Percentiles rank a stretch among this genome's conserved stretches.
These are phyloP conservation scores for Quercus glauca DNA, from an alignment of 306 rosid species.

Conservation along the genomic window DNA sequence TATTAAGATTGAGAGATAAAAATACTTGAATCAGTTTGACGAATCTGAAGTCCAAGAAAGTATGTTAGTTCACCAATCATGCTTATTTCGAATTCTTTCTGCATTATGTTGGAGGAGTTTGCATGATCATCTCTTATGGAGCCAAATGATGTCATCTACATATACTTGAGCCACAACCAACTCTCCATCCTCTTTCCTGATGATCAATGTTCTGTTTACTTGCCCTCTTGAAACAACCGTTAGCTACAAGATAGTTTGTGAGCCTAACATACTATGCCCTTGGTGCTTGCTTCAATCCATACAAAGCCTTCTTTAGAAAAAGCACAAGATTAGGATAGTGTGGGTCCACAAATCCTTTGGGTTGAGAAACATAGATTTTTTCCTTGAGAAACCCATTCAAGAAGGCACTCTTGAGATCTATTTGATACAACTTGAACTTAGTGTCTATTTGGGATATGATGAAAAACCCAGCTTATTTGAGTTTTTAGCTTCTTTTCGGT, in stretches of 20 bases:
- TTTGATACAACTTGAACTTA: too few species aligned
- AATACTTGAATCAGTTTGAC: background rate
- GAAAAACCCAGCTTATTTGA: too few species aligned
- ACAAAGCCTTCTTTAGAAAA: too few species aligned
- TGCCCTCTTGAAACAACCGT: background rate
- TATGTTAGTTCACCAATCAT: background rate
- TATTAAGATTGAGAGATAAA: background rate
- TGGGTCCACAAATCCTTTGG: too few species aligned
- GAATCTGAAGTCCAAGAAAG: background rate
- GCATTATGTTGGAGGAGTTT: background rate
- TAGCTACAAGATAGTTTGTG: background rate
- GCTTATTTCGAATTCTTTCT: background rate
- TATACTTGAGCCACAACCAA: background rate
- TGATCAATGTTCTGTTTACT: background rate
- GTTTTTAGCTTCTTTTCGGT: too few species aligned
- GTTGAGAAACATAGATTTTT: too few species aligned
- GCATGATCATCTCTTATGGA: background rate
- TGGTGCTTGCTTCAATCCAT: too few species aligned
- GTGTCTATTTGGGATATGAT: too few species aligned
- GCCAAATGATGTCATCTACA: background rate
- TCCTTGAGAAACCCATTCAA: too few species aligned
- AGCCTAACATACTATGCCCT: too few species aligned
- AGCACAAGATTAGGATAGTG: too few species aligned
- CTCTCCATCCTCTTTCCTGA: background rate
- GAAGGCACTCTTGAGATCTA: too few species aligned